These are phyloP conservation scores for Wickerhamiella australiensis DNA, from an alignment of 805 yeast species.

Conservation along the genomic window DNA sequence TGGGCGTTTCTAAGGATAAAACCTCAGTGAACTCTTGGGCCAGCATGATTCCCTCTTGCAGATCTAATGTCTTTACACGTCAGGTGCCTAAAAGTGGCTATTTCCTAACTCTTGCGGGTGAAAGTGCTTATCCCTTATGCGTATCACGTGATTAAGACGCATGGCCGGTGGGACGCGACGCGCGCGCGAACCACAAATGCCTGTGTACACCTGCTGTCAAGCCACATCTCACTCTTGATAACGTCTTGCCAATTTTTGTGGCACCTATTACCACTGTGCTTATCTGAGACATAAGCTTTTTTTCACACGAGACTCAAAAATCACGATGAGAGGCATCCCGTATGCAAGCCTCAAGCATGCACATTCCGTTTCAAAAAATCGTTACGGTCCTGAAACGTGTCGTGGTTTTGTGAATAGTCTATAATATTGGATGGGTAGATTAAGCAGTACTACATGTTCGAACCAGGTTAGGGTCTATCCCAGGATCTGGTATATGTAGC, in stretches of 20 bases:
- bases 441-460: too few relatives aligned
- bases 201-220: not conserved
- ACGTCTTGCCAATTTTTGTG: too few relatives aligned
- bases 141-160: slow-evolving; percentile 3
- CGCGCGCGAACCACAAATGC: not conserved
- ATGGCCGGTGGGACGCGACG: not conserved
- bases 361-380: not conserved
- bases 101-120: not conserved
- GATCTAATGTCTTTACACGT: not conserved
- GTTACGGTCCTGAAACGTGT: not conserved
- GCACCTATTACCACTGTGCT: too few relatives aligned
- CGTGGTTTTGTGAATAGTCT: too few relatives aligned
- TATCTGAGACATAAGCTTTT: too few relatives aligned
- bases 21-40: not conserved
- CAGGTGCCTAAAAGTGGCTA: not conserved
- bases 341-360: not conserved
- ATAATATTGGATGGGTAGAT: too few relatives aligned
- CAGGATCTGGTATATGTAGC: too few relatives aligned
- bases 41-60: not conserved
- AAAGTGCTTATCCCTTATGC: not conserved
- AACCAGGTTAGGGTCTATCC: too few relatives aligned
- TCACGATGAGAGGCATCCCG: not conserved
- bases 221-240: too few relatives aligned
- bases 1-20: not conserved
- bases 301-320: not conserved